Percentiles rank a stretch among this genome's conserved stretches.
These are phyloP conservation scores for Phaeomoniella chlamydospora DNA, from an alignment of 2,329 filamentous ascomycete genomes.

Conservation along the genomic window DNA sequence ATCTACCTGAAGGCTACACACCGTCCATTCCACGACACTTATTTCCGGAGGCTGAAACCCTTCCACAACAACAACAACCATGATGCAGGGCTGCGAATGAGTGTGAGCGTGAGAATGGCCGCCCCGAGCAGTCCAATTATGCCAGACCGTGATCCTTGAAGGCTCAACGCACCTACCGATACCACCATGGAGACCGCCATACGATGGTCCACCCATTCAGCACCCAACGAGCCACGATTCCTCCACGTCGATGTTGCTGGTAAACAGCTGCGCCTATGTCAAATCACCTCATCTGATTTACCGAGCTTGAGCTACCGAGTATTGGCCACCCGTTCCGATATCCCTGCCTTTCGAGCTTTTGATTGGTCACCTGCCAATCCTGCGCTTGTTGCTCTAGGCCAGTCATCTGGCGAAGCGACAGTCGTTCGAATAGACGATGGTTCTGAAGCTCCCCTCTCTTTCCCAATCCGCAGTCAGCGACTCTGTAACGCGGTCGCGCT, in stretches of 20 bases:
- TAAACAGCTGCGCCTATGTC: conserved; percentile 44
- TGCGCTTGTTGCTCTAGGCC: conserved; percentile 43
- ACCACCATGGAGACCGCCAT: conserved; percentile 44
- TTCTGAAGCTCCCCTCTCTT: conserved; percentile 30
- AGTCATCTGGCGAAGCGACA: conserved; percentile 46
- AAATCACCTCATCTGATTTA: conserved; percentile 24
- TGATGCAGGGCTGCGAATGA: too few species aligned
- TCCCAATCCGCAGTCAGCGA: conserved; percentile 46
- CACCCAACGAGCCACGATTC: conserved; percentile 38
- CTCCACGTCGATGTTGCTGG: conserved; percentile 46
- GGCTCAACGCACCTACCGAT: too few species aligned
- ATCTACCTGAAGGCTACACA: too few species aligned
- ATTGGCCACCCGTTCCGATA: conserved; percentile 36
- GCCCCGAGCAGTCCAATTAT: too few species aligned
- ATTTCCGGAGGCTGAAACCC: too few species aligned
- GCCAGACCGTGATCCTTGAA: too few species aligned
- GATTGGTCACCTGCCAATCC: conserved; percentile 49
- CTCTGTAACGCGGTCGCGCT: conserved; percentile 52
- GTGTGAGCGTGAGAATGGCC: too few species aligned
- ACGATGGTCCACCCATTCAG: conserved; percentile 48
- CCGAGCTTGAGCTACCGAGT: conserved; percentile 34
- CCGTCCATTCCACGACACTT: too few species aligned
- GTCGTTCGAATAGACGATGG: conserved; percentile 40
- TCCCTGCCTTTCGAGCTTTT: conserved; percentile 49
- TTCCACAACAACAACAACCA: too few species aligned